These are phyloP conservation scores for Dendryphion nanum DNA, from an alignment of 2,329 filamentous ascomycete genomes.

Conservation along the genomic window DNA sequence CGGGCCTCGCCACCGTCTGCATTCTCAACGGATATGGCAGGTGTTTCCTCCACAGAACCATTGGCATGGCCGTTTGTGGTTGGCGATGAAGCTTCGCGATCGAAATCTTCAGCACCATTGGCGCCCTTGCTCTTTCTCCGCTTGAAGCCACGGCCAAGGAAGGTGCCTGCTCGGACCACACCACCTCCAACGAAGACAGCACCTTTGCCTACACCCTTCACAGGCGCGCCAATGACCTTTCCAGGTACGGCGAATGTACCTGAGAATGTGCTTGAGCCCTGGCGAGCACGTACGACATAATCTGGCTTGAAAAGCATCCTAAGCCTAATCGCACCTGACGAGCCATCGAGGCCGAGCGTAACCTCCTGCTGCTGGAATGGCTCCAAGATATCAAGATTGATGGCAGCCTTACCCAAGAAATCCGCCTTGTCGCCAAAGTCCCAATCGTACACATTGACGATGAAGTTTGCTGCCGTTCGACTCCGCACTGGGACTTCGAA, in stretches of 20 bases:
- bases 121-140: slow-evolving; percentile 61
- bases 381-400: slow-evolving; percentile 77
- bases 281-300: slow-evolving; percentile 81
- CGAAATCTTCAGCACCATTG: slow-evolving; percentile 38
- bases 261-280: slow-evolving; percentile 90
- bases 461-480: slow-evolving; percentile 80
- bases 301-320: slow-evolving; percentile 89
- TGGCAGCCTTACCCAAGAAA: slow-evolving; percentile 72
- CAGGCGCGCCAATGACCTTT: slow-evolving; percentile 90
- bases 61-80: slow-evolving; percentile 44
- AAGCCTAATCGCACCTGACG: slow-evolving; percentile 79
- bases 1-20: slow-evolving; percentile 13
- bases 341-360: slow-evolving; percentile 75
- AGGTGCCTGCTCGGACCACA: slow-evolving; percentile 86
- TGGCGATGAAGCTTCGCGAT: slow-evolving; percentile 35
- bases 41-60: slow-evolving; percentile 26
- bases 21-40: slow-evolving; percentile 32
- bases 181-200: slow-evolving; percentile 70
- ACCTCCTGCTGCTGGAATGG: slow-evolving; percentile 81
- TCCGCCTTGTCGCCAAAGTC: slow-evolving; percentile 96
- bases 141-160: slow-evolving; percentile 82
- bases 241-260: slow-evolving; percentile 85
- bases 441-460: slow-evolving; percentile 85
- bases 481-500: slow-evolving; percentile 84
- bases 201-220: slow-evolving; percentile 85